Percentiles rank a stretch among this genome's conserved stretches.
Conservation (phyloP, 78 protist species). For the Planoprotostelium fungivorum region DNA sequence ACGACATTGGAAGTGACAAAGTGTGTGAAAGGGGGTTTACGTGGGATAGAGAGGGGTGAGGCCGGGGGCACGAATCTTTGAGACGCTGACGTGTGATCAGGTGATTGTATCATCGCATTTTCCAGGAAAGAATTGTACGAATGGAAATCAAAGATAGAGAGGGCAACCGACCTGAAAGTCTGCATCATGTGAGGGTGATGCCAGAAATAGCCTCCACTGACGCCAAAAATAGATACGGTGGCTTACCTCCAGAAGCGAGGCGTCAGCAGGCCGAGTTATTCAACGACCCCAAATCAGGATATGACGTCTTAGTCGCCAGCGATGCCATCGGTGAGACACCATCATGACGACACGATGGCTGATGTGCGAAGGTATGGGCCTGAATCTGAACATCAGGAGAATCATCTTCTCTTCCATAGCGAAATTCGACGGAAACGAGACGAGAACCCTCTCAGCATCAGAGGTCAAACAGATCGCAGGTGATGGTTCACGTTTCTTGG, state of each 20-base stretch:
- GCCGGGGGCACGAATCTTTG: too few relatives aligned
- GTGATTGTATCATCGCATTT: conserved; percentile 76
- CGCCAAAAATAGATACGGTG: conserved; percentile 47
- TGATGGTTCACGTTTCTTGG: background rate
- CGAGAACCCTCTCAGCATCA: background rate
- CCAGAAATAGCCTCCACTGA: background rate
- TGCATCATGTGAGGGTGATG: background rate
- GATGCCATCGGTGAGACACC: conserved; percentile 90
- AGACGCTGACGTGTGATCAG: too few relatives aligned
- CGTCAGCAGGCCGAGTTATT: conserved; percentile 41
- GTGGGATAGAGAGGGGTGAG: background rate
- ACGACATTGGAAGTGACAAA: background rate
- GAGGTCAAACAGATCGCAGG: conserved; percentile 81
- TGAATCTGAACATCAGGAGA: conserved; percentile 75
- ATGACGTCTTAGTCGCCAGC: conserved; percentile 70
- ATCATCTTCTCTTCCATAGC: conserved; percentile 23
- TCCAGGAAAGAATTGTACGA: conserved; percentile 39
- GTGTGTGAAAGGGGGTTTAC: background rate
- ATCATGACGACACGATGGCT: too few relatives aligned
- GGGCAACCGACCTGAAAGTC: background rate
- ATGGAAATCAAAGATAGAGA: conserved; percentile 29
- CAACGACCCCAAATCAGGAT: conserved; percentile 24
- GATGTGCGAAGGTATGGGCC: too few relatives aligned
- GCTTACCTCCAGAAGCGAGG: conserved; percentile 66
- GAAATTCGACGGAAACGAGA: conserved; percentile 69